Evolutionary conservation across 2,329 filamentous ascomycete genomes (phyloP), one percentile per base, ranked within the genome.

Genomic region (Colletotrichum simmondsii): DNA sequence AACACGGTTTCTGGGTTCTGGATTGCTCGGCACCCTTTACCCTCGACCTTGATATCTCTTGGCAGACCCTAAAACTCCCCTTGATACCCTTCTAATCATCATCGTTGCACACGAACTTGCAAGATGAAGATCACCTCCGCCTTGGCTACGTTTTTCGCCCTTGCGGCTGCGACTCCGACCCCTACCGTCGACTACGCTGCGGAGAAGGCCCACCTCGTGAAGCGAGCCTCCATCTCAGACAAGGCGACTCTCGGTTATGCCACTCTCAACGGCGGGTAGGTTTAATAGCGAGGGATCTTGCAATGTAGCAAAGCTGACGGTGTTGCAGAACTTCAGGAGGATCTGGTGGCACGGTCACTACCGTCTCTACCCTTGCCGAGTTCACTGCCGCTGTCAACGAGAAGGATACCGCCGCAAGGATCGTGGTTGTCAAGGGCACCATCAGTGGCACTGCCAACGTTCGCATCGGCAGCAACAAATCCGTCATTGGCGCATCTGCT

Each of bases 301-400:
- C 8, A 42, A 30, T 1, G 5, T 3, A 10, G 4, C 8, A n/a
- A 12, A 5, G 49, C 71, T 73, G 10, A 73, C 22, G 5, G 0
- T 19, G 1, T 24, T 3, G 11, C 24, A 85, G 86, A 68, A 87
- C 86, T 4, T 87, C 82, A 5, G 87, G 86, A 68, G 86, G 87
- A 67, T 79, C 82, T 57, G 86, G 85, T 57, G 86, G 86, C 67
- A 81, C 85, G 4, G 86, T 85, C 22, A 85, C 83, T 52, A 87
- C 86, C 28, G 85, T 88, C 57, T 83, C 84, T 14, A 83, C 83
- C 22, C 85, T 86, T 62, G 81, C 83, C 42, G 81, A 82, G 24
- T 84, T 88, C 68, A 84, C 84, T 2, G 78, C 82, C 2, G 86
- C 86, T 10, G 85, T 85, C 52, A 79, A 83, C 5, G 83, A 84